Conservation (phyloP, 2,329 filamentous ascomycete genomes). For the Harringtonia lauricola region DNA sequence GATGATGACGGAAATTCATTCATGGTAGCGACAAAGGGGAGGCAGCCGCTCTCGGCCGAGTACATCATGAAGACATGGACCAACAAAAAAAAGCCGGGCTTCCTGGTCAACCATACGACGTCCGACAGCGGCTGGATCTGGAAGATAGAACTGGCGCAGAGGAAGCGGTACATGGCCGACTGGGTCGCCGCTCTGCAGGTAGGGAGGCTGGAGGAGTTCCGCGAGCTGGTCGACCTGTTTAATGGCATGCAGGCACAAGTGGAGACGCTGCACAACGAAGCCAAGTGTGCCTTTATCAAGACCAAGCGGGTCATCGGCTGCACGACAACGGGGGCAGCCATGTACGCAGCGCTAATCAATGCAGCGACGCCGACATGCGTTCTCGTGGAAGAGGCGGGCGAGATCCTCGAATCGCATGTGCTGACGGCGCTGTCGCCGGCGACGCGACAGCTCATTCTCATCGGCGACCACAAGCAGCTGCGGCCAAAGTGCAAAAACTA, state of each 20-base stretch:
- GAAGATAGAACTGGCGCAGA: neutral
- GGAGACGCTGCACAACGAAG: constrained; percentile 25
- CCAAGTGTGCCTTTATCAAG: neutral
- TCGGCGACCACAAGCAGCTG: constrained; percentile 65
- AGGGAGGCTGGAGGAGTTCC: neutral
- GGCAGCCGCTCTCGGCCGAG: neutral
- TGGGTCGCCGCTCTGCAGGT: neutral
- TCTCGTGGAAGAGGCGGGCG: constrained; percentile 62
- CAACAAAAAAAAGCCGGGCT: neutral
- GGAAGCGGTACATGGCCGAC: neutral
- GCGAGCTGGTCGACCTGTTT: neutral
- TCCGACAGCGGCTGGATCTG: neutral
- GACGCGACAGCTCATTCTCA: constrained; percentile 54
- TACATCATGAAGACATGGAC: neutral
- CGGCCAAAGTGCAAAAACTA: constrained; percentile 57
- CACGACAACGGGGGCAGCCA: constrained; percentile 62
- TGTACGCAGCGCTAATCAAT: constrained; percentile 41
- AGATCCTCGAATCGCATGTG: constrained; percentile 59
- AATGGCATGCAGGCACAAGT: neutral
- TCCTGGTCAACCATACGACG: neutral
- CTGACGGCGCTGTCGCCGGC: constrained; percentile 42
- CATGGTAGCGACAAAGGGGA: neutral
- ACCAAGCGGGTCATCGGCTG: constrained; percentile 53
- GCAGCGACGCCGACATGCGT: constrained; percentile 46
- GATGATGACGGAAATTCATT: neutral